Percentiles rank a stretch among this genome's conserved stretches.
These are phyloP conservation scores for Vaccinium macrocarpon DNA, from an alignment of 148 eudicot genomes.

Conservation along the genomic window DNA sequence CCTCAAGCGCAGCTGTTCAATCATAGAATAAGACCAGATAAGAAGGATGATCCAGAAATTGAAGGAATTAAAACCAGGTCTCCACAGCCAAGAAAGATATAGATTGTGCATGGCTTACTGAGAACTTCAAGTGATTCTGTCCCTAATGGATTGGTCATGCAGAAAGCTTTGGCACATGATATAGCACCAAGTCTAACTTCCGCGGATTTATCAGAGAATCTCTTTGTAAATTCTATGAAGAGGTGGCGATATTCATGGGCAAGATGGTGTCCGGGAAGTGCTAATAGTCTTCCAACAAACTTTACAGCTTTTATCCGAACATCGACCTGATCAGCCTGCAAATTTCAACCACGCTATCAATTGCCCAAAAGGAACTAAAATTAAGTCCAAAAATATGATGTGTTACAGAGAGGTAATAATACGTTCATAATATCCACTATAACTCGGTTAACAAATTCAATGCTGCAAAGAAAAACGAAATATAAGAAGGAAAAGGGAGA, in stretches of 20 bases:
- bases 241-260: conserved; percentile 56
- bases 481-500: background rate
- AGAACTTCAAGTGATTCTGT: conserved; percentile 57
- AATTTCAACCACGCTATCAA: conserved; percentile 21
- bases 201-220: conserved; percentile 83
- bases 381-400: background rate
- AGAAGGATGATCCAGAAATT: conserved; percentile 7
- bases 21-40: conserved; percentile 2
- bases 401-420: background rate
- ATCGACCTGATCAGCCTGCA: conserved; percentile 96
- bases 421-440: background rate
- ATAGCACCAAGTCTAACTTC: conserved; percentile 79
- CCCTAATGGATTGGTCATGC: conserved; percentile 49
- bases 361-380: background rate
- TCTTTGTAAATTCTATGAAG: conserved; percentile 65
- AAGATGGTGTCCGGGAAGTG: conserved; percentile 42
- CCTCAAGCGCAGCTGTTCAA: conserved; percentile 67
- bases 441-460: background rate
- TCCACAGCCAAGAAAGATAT: background rate
- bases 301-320: conserved; percentile 78
- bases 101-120: conserved; percentile 42
- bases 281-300: conserved; percentile 64
- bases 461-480: background rate
- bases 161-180: conserved; percentile 57
- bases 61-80: background rate